phyloP scores from a whole-genome alignment of 2,329 filamentous ascomycete genomes.

The Lecanosticta acicola region DNA sequence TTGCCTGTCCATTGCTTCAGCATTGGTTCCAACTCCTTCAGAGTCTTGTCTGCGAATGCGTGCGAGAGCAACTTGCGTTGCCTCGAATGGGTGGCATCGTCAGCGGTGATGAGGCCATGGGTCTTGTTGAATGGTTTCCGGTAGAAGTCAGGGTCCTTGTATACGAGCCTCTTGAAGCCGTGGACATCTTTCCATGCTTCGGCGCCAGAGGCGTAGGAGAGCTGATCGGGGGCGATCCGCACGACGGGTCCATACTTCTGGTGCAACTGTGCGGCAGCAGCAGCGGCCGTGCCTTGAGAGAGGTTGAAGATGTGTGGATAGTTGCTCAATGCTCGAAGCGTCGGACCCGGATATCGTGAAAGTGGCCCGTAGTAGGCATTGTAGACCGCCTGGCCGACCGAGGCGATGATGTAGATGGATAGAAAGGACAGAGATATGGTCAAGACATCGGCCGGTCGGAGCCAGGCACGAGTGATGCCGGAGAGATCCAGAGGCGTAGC shows the following conservation, averaged over 20 bases:
- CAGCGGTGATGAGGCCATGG: slow-evolving; percentile 20
- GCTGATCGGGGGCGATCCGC: slow-evolving; percentile 36
- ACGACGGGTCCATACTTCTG: slow-evolving; percentile 36
- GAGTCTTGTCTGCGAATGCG: slow-evolving; percentile 28
- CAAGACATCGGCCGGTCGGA: slow-evolving; percentile 4
- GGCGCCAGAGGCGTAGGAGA: slow-evolving; percentile 32
- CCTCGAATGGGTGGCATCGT: slow-evolving; percentile 24
- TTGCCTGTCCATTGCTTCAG: slow-evolving; percentile 25
- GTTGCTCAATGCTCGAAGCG: slow-evolving; percentile 19
- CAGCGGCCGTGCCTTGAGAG: slow-evolving; percentile 16
- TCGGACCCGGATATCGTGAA: slow-evolving; percentile 40
- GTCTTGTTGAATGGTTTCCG: slow-evolving; percentile 18
- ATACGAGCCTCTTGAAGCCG: slow-evolving; percentile 21
- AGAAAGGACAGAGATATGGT: slow-evolving; percentile 9
- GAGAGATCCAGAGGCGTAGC: neutral
- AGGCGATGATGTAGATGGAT: slow-evolving; percentile 15
- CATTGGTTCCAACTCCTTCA: slow-evolving; percentile 30
- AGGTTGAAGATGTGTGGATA: slow-evolving; percentile 17
- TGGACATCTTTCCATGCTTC: slow-evolving; percentile 26
- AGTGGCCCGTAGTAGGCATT: slow-evolving; percentile 42
- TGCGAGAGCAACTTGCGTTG: slow-evolving; percentile 25
- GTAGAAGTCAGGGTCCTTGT: slow-evolving; percentile 24
- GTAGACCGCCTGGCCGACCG: slow-evolving; percentile 27
- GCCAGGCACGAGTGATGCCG: neutral
- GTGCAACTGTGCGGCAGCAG: slow-evolving; percentile 26